Conservation (phyloP, 345 rosid species). For the Jatropha curcas region DNA sequence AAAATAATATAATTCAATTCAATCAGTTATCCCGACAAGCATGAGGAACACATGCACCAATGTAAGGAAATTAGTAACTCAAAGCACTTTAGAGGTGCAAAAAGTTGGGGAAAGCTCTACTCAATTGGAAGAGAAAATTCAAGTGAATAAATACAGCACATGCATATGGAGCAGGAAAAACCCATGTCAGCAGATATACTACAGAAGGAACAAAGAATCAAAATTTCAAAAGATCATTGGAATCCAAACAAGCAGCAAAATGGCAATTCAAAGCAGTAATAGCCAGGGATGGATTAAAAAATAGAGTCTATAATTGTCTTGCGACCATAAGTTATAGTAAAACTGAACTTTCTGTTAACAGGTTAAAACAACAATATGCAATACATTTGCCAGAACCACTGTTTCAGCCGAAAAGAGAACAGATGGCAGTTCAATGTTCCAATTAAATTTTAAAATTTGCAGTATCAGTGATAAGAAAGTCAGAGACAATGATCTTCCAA, state of each 20-base stretch:
- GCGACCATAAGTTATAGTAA: neutral
- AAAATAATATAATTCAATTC: conserved; percentile 13
- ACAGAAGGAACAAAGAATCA: neutral
- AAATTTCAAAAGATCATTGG: neutral
- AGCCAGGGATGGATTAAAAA: neutral
- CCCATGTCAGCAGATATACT: neutral
- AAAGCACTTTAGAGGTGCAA: neutral
- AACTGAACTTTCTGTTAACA: neutral
- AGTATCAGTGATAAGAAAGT: neutral
- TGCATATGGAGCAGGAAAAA: neutral
- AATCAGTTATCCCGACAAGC: conserved; percentile 10
- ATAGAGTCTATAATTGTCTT: neutral
- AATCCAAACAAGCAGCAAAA: neutral
- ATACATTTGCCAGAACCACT: neutral
- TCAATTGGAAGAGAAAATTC: neutral
- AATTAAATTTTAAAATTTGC: neutral
- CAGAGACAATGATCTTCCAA: neutral
- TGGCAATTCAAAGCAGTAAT: neutral
- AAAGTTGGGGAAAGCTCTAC: neutral
- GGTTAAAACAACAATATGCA: neutral
- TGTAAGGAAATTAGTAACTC: neutral
- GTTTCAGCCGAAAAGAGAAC: neutral
- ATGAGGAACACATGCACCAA: neutral
- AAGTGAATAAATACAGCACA: neutral
- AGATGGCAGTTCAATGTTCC: neutral